Conservation (phyloP, 192 early-diverging fungal genomes). For the Powellomyces hirtus region DNA sequence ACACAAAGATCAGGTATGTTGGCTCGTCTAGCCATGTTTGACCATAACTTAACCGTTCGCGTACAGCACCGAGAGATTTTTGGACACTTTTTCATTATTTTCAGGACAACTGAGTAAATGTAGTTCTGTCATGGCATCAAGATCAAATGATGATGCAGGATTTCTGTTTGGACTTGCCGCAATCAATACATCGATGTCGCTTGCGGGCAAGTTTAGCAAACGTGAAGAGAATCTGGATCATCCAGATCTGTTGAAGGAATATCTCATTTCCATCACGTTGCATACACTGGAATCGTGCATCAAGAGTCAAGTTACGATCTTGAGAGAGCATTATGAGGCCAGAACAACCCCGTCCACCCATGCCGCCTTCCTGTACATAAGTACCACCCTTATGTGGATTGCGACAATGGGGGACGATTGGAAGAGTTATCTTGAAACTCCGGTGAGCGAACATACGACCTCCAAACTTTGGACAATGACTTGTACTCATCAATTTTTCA, state of each 20-base stretch:
- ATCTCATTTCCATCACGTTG: not conserved
- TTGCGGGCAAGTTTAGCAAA: not conserved
- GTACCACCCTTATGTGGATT: constrained; percentile 6
- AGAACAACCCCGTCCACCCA: not conserved
- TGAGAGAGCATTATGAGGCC: not conserved
- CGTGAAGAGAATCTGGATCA: not conserved
- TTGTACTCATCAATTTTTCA: not conserved
- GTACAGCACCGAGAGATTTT: constrained; percentile 20
- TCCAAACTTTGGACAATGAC: not conserved
- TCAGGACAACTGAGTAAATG: not conserved
- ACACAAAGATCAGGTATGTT: constrained; percentile 35
- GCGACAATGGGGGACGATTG: not conserved
- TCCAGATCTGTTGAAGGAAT: constrained; percentile 1
- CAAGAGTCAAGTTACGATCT: not conserved
- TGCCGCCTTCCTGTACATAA: constrained; percentile 1
- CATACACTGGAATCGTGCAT: not conserved
- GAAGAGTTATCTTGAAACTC: not conserved
- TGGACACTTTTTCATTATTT: not conserved
- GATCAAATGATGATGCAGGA: not conserved
- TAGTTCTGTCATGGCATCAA: not conserved
- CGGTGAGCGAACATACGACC: not conserved
- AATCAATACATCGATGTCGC: constrained; percentile 9
- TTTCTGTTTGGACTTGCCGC: not conserved
- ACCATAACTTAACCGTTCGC: no score
- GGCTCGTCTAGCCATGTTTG: not conserved